phyloP scores from a whole-genome alignment of 495 filamentous ascomycete genomes.

The Penicillium chermesinum region DNA sequence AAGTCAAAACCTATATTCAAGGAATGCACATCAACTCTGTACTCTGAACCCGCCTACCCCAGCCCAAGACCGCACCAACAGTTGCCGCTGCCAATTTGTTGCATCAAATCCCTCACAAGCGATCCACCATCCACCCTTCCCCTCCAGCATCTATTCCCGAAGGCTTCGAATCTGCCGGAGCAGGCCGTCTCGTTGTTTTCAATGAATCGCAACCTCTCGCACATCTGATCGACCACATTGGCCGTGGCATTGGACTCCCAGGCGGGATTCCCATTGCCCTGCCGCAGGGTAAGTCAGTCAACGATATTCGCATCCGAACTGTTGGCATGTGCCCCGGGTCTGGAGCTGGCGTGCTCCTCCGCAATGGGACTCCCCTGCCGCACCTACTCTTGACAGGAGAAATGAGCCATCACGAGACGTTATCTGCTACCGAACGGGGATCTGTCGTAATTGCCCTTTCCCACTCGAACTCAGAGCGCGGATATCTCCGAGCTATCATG shows the following conservation, averaged over 20 bases:
- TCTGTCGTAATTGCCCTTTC: conserved; percentile 77
- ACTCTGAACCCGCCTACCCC: conserved; percentile 42
- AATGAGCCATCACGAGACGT: conserved; percentile 84
- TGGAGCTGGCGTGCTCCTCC: conserved; percentile 67
- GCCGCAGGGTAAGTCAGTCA: conserved; percentile 51
- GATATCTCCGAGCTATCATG: conserved; percentile 69
- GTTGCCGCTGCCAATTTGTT: conserved; percentile 17
- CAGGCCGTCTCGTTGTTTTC: conserved; percentile 70
- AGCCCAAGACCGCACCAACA: conserved; percentile 19
- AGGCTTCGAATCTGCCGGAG: conserved; percentile 65
- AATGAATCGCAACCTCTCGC: conserved; percentile 51
- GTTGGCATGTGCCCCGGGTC: conserved; percentile 78
- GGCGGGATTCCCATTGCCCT: conserved; percentile 63
- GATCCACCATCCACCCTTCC: conserved; percentile 49
- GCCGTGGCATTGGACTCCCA: conserved; percentile 54
- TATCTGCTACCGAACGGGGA: conserved; percentile 84
- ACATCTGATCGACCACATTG: conserved; percentile 58
- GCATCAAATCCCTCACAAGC: conserved; percentile 47
- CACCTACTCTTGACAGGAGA: conserved; percentile 90
- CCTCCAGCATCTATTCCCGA: conserved; percentile 34
- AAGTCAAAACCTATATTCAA: conserved; percentile 7
- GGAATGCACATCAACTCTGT: conserved; percentile 24
- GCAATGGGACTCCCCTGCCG: conserved; percentile 45
- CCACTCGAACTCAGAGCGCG: conserved; percentile 87
- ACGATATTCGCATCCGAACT: conserved; percentile 52